phyloP scores from a whole-genome alignment of 1,284 basidiomycete species.

The Neotropicomus parvogracilis region DNA sequence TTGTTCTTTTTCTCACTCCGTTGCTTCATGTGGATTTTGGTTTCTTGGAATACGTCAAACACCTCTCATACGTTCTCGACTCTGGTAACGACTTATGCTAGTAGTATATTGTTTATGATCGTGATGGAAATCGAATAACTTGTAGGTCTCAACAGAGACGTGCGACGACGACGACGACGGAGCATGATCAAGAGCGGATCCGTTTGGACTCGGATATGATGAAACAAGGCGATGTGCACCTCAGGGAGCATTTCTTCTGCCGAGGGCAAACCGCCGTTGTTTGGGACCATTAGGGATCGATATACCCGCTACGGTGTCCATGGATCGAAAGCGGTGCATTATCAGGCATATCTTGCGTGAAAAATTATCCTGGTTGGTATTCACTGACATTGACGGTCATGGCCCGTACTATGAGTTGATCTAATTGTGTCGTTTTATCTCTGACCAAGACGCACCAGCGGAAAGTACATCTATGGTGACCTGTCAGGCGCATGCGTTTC shows the following conservation, averaged over 20 bases:
- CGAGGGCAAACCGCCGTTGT: no score
- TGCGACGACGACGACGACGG: no score
- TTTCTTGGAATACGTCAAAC: neutral
- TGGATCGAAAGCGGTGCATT: conserved; percentile 1
- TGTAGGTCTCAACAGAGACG: no score
- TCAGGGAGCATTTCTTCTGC: no score
- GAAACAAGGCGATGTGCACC: no score
- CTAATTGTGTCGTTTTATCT: neutral
- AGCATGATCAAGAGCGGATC: no score
- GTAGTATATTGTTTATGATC: neutral
- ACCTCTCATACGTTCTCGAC: neutral
- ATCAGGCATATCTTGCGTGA: neutral
- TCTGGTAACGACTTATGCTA: conserved; percentile 5
- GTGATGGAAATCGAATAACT: neutral
- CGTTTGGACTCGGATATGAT: no score
- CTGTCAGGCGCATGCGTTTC: conserved; percentile 3
- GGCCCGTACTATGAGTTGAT: conserved; percentile 1
- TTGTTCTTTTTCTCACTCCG: neutral
- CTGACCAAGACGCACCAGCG: neutral
- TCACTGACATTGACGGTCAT: neutral
- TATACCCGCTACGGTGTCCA: conserved; percentile 4
- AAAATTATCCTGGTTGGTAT: neutral
- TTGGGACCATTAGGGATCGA: neutral
- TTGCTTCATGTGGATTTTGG: neutral
- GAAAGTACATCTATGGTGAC: conserved; percentile 3